Conservation (phyloP, 2,329 filamentous ascomycete species). For the Phialophora expanda region DNA sequence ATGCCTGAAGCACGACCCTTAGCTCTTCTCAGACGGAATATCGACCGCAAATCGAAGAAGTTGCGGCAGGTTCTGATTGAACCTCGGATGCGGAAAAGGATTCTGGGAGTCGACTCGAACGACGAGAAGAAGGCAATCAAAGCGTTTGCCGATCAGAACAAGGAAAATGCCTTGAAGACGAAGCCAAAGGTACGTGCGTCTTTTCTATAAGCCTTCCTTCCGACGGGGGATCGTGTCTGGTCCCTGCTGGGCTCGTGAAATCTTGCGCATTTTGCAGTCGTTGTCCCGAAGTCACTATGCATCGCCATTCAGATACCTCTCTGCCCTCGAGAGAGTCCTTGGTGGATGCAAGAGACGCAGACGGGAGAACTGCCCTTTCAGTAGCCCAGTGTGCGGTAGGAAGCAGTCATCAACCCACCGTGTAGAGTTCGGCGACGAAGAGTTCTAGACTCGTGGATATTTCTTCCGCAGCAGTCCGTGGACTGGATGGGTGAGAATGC, state of each 20-base stretch:
- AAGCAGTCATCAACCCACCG: not conserved
- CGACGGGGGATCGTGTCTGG: not conserved
- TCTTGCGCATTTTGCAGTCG: not conserved
- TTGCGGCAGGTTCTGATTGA: constrained; percentile 72
- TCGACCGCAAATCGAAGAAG: constrained; percentile 73
- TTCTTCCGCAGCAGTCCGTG: not conserved
- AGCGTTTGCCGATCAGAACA: constrained; percentile 73
- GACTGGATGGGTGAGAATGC: not conserved
- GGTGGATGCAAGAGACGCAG: not conserved
- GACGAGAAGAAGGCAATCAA: constrained; percentile 66
- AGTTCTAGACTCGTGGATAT: not conserved
- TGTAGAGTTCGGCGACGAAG: not conserved
- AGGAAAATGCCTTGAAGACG: constrained; percentile 78
- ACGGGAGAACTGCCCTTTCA: not conserved
- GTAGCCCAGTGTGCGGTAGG: not conserved
- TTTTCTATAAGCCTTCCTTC: not conserved
- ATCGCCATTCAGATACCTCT: not conserved
- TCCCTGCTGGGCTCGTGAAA: not conserved
- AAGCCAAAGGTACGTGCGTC: constrained; percentile 73
- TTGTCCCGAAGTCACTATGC: not conserved
- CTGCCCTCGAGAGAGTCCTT: not conserved
- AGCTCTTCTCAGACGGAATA: constrained; percentile 70
- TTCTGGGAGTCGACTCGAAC: constrained; percentile 63
- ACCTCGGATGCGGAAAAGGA: constrained; percentile 65
- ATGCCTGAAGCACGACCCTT: constrained; percentile 72